Base-by-base conservation (phyloP, 441 rosid genomes). In the Adansonia rubrostipa region DNA sequence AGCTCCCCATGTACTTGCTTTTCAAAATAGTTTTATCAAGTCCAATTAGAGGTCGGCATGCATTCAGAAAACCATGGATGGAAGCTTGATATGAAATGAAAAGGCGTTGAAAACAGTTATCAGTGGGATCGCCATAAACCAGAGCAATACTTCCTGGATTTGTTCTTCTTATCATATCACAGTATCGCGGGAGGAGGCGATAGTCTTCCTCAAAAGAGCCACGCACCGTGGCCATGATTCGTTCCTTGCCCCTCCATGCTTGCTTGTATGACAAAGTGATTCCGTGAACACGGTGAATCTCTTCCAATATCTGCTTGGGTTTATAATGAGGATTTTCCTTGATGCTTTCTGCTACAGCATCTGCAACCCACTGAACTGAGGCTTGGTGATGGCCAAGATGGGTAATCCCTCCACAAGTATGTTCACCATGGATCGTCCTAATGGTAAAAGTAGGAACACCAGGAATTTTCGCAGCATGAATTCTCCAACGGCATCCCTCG, bases 131-230 rank as follows among this genome's bases (percentile, higher is more conserved):
- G 24, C 86, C 89, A 75, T 85, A 82, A 53, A 87, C 92, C 71
- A 77, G 68, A 33, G 93, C 93, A 15, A 90, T 89, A 78, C 96
- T 92, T 53, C 96, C 92, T 5, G 89, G 94, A 74, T 92, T 90
- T 17, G 90, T 85, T 74, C 83, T 80, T 81, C 71, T 84, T 19
- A 92, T 77, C 78, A 88, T 89, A 33, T 87, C 87, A 80, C 96
- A 92, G 60, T 92, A 92, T 67, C 42, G 88, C 5, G 93, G 94
- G 76, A 92, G 92, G 53, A 89, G 87, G 71, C 91, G 82, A 75
- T 87, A 89, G 50, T 87, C 93, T 82, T 92, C 92, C 80, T 88
- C 94, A 22, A 88, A 88, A n/a, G 93, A 87, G 17, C 90, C 93
- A 20, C 90, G 88, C 42, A 90, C 81, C 56, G 84, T 73, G 51